Evolutionary conservation across 352 stramenopile genomes (phyloP).

Genomic region (Phytophthora fragariae): DNA sequence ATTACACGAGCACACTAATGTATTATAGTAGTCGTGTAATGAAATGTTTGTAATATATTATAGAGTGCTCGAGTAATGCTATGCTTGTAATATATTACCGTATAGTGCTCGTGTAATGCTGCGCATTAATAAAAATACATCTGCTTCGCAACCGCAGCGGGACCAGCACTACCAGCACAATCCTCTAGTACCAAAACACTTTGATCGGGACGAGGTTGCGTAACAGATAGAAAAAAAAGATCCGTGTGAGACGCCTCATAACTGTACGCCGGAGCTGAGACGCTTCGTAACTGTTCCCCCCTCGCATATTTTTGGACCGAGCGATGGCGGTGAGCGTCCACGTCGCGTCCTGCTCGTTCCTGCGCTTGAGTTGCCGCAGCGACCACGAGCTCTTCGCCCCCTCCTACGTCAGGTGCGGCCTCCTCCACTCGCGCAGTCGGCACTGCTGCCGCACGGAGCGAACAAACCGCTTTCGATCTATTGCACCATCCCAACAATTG

Average conservation of each 20-base stretch:
- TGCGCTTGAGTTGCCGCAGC: conserved; percentile 18
- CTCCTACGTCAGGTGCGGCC: conserved; percentile 26
- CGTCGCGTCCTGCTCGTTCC: conserved; percentile 19
- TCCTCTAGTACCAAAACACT: no score
- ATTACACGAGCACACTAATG: no score
- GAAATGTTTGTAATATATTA: no score
- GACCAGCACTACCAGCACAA: no score
- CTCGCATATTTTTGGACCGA: neutral
- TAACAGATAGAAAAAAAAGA: neutral
- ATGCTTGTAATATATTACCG: no score
- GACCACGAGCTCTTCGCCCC: conserved; percentile 22
- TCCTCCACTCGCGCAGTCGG: neutral
- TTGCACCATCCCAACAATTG: neutral
- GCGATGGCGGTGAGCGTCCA: conserved; percentile 7
- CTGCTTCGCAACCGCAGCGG: no score
- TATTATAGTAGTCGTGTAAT: no score
- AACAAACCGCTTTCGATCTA: neutral
- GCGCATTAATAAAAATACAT: no score
- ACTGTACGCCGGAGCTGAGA: neutral
- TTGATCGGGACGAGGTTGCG: neutral
- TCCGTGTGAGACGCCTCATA: neutral
- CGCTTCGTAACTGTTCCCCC: neutral
- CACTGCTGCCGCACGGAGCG: neutral
- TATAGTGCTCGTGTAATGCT: no score
- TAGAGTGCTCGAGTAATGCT: no score